These are phyloP conservation scores for Populus tomentosa DNA, from an alignment of 441 rosid species.

Conservation along the genomic window DNA sequence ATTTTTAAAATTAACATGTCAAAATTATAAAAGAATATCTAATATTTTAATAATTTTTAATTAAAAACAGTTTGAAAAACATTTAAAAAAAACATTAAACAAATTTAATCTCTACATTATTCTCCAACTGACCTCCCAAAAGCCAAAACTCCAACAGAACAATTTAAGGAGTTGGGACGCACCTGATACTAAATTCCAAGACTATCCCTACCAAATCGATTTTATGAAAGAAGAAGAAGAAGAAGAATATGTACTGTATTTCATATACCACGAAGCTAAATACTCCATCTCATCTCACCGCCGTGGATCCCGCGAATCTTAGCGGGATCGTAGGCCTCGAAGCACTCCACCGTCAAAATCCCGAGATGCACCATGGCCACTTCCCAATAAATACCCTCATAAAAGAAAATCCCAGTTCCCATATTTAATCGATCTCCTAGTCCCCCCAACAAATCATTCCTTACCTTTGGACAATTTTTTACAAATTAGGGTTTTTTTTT, in stretches of 20 bases:
- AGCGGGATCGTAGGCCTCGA: slow-evolving; percentile 28
- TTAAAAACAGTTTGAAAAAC: background rate
- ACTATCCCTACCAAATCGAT: background rate
- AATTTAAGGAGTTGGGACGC: background rate
- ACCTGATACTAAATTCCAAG: background rate
- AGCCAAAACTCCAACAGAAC: slow-evolving; percentile 2
- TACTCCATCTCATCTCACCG: slow-evolving; percentile 19
- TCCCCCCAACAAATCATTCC: background rate
- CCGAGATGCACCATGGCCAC: slow-evolving; percentile 11
- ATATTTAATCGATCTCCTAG: background rate
- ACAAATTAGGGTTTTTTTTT: too few species aligned
- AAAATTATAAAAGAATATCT: background rate
- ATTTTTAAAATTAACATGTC: background rate
- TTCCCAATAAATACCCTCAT: slow-evolving; percentile 24
- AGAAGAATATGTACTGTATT: background rate
- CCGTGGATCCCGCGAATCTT: slow-evolving; percentile 31
- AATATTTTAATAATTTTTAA: background rate
- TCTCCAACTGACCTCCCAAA: slow-evolving; percentile 9
- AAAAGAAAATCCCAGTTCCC: slow-evolving; percentile 11
- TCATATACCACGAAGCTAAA: slow-evolving; percentile 5
- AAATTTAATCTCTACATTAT: background rate
- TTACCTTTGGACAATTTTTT: too few species aligned
- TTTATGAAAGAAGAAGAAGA: too few species aligned
- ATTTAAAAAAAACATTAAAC: too few species aligned
- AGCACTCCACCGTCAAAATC: slow-evolving; percentile 8